phyloP scores from a whole-genome alignment of 1,284 basidiomycete genomes.

The Tilletiaria anomala region DNA sequence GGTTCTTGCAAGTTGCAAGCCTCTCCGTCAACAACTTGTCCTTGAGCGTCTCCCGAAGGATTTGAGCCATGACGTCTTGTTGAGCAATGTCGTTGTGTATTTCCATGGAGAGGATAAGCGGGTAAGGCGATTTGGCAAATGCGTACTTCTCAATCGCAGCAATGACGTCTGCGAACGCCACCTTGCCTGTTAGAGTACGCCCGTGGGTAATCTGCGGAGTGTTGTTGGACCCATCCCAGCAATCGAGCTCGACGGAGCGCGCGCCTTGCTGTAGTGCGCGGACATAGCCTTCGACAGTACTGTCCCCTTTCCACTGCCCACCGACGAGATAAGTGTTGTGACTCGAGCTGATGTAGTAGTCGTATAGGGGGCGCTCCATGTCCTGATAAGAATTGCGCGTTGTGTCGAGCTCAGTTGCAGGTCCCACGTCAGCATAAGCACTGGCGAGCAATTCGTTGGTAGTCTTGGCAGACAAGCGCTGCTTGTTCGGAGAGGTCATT shows the following conservation, averaged over 20 bases:
- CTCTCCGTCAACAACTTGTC: constrained; percentile 46
- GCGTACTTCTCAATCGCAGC: constrained; percentile 79
- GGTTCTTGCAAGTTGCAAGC: constrained; percentile 1
- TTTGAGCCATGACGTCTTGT: constrained; percentile 65
- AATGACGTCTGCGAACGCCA: constrained; percentile 70
- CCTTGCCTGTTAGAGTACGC: constrained; percentile 74
- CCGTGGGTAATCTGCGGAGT: constrained; percentile 57
- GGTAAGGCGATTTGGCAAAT: constrained; percentile 82
- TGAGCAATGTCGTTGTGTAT: constrained; percentile 70
- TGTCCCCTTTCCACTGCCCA: constrained; percentile 79
- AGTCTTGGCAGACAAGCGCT: not conserved
- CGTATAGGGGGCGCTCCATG: constrained; percentile 64
- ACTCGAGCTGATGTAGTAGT: constrained; percentile 84
- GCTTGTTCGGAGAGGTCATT: not conserved
- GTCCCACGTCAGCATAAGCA: not conserved
- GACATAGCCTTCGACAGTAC: constrained; percentile 90
- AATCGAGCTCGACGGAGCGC: constrained; percentile 75
- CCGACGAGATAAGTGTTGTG: constrained; percentile 97
- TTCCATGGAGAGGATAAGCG: constrained; percentile 86
- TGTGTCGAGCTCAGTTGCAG: not conserved
- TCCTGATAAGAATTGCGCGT: constrained; percentile 53
- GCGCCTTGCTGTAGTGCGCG: constrained; percentile 79
- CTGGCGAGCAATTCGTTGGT: not conserved
- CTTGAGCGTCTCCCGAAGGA: constrained; percentile 67
- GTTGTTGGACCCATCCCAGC: constrained; percentile 66